Base-by-base conservation (phyloP, 129 eudicot genomes). In the Cynara cardunculus region DNA sequence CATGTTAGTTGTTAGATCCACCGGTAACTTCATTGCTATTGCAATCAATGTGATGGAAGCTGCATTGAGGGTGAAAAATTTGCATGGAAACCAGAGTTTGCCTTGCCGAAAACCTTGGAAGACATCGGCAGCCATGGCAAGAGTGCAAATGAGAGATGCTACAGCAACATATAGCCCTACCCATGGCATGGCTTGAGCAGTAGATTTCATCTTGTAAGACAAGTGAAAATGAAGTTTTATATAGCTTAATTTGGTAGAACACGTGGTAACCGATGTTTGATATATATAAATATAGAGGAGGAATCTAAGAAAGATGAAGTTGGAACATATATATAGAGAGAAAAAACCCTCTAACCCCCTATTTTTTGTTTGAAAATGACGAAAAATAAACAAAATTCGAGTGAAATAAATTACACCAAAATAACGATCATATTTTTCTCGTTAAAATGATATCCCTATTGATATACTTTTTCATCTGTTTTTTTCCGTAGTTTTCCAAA, bases 181-280 rank as follows among this genome's bases (percentile, higher is more conserved):
- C 83, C 71, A 70, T 4, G 71, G 3, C 83, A 80, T 53, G 19
- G 71, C 74, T 0, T 78, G 74, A 27, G 13, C 18, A 0, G 81
- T 44, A 68, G 81, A 66, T 2, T 37, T 2, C 80, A 78, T 78
- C 27, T 4, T 78, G 41, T 22, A 19, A 56, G 69, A 12, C 3
- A 4, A 11, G 28, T n/a, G 24, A 2, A 27, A 13, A 74, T 53
- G 26, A 25, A 25, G 67, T 74, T 11, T 4, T 7, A 5, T n/a
- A n/a, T n/a, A n/a, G 0, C 1, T 35, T 35, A 25, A 16, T 24
- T 37, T 65, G 5, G 88, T 85, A 21, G 81, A 75, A 85, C 88
- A 41, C 16, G 18, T 25, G 7, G 28, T 74, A 46, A 7, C 25
- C 2, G 44, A 75, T 75, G 46, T 18, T 53, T 27, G 78, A 8